Evolutionary conservation across 441 rosid genomes (phyloP), one percentile per base, ranked within the genome.

Genomic region (Euphorbia corollata): DNA sequence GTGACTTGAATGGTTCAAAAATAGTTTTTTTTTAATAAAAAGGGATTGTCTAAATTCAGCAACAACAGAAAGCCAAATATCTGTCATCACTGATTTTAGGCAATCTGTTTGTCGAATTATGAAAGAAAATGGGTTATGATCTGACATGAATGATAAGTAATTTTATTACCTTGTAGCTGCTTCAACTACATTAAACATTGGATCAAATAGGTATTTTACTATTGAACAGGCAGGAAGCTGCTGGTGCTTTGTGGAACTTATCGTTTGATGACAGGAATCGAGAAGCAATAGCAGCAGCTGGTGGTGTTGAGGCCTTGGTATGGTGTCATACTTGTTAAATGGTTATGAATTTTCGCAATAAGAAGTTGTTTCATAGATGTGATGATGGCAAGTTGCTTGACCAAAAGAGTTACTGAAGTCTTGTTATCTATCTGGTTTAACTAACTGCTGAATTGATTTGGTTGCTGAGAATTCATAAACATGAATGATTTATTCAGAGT

Each of bases 251-350:
- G 57, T 93, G 99, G 99, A 91, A 93, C 77, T 79, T 93, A 65
- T 93, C 99, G 32, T 91, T 93, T 48, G 97, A 89, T 63, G 96
- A 91, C 73, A 82, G 86, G 80, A 93, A 93, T 75, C 86, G 99
- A 56, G 99, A 93, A 82, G 93, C 95, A 55, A 93, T 93, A 71
- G 97, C 99, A 41, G 88, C 85, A 69, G 93, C 87, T 81, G 89
- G 93, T 77, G 99, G 97, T 8, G 96, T 93, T 71, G 96, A 87
- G 87, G 99, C 99, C 72, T 80, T 93, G 99, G 99, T 93, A 86
- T 72, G 78, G 36, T 75, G 27, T 63, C 66, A 71, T 77, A 58
- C 67, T 27, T 27, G 32, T 27, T 4, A 27, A 27, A 27, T 27
- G 1, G 20, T 6, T 39, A 61, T 56, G 61, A 61, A 53, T 38